Base-by-base conservation (phyloP, 1,284 basidiomycete species). In the Mixia osmundae region DNA sequence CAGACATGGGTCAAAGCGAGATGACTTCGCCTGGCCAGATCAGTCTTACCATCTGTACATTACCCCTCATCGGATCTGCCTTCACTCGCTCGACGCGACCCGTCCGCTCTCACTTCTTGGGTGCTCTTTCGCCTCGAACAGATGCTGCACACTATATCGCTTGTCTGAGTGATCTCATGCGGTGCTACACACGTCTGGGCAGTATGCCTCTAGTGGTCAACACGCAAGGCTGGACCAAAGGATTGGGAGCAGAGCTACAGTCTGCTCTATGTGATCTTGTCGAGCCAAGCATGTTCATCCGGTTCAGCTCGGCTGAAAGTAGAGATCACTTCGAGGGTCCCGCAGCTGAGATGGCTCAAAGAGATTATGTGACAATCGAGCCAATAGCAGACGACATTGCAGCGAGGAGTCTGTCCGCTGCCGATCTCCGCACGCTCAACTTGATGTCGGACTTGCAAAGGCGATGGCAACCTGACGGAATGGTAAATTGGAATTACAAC, bases 211-310 rank as follows among this genome's bases (percentile, higher is more conserved):
- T 97, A 4, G 66, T 95, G 7, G 68, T 95, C 38, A 97, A 97
- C 54, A 94, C 80, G 0, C 87, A 89, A 68, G 89, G 89, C 2
- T 97, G 89, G 89, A 68, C 70, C 11, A 94, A 89, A 54, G 89
- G 89, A 2, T 68, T 94, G 2, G 89, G 89, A 2, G 73, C 72
- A 14, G 79, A 91, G 47, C 58, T 97, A 3, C 66, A 72, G 8
- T 54, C 55, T 2, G 67, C 67, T 43, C 71, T 94, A 31, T 72
- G 83, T 50, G 64, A 63, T 2, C 57, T 72, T 12, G 57, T 72
- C 1, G 60, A 67, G 32, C 71, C 82, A 0, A 71, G 69, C 0
- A 62, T 69, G 45, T 58, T 78, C 18, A 76, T 75, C 15, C 36
- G n/a, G n/a, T n/a, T n/a, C n/a, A n/a, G n/a, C n/a, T n/a, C n/a